Percentiles rank a stretch among this genome's conserved stretches.
Evolutionary conservation across 192 early-diverging fungal species (phyloP).

Genomic region (Gryganskiella cystojenkinii): DNA sequence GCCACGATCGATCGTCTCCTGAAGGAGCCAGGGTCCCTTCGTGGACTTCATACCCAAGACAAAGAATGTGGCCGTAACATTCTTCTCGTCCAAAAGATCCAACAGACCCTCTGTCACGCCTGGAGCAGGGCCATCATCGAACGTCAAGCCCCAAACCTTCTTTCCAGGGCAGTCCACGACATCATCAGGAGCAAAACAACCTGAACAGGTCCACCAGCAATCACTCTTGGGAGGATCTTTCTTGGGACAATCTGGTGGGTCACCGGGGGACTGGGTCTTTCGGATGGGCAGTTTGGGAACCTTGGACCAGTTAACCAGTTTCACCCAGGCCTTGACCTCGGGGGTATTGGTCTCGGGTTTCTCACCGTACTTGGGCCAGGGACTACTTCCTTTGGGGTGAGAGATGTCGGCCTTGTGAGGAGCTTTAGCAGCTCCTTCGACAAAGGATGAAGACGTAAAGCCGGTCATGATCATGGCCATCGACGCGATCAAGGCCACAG

Average conservation of each 20-base stretch:
- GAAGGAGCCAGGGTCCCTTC: conserved; percentile 40
- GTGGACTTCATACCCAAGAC: conserved; percentile 57
- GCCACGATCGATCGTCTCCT: conserved; percentile 37
- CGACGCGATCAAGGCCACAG: conserved; percentile 11
- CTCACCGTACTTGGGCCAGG: conserved; percentile 44
- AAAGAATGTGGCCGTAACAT: conserved; percentile 66
- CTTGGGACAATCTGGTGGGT: conserved; percentile 47
- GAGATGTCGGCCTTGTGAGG: conserved; percentile 24
- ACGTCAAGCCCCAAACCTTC: conserved; percentile 62
- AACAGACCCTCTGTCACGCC: conserved; percentile 52
- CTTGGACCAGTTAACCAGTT: conserved; percentile 44
- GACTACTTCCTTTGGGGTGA: conserved; percentile 25
- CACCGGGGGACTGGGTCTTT: conserved; percentile 19
- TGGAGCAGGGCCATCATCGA: conserved; percentile 59
- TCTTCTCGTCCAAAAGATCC: conserved; percentile 48
- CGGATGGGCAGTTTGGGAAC: conserved; percentile 56
- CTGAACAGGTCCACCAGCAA: conserved; percentile 60
- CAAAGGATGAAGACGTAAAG: background rate
- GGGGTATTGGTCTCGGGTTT: conserved; percentile 43
- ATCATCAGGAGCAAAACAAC: conserved; percentile 56
- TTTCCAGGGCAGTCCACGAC: conserved; percentile 56
- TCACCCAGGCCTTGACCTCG: conserved; percentile 56
- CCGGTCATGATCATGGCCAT: conserved; percentile 11
- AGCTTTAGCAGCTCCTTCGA: conserved; percentile 6
- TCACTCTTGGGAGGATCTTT: conserved; percentile 16